Evolutionary conservation across 352 stramenopile species (phyloP).

Genomic region (Phytopythium cucurbitacearum): DNA sequence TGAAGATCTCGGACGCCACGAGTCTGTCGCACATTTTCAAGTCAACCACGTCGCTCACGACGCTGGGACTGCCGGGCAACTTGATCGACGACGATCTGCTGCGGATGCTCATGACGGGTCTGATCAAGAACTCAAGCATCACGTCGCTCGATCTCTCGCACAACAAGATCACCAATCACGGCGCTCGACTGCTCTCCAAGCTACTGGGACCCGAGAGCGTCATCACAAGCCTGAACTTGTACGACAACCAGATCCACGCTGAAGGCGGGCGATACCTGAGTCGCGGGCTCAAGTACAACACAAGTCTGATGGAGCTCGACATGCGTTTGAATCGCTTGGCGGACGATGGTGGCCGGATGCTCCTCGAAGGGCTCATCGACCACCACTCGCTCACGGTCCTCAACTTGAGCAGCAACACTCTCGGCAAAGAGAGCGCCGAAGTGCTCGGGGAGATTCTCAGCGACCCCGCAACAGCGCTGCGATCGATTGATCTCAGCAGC

Average conservation of each 20-base stretch:
- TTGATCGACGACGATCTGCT: conserved; percentile 92
- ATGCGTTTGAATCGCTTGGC: conserved; percentile 89
- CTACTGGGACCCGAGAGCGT: conserved; percentile 87
- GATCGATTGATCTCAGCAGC: conserved; percentile 77
- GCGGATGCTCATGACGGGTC: conserved; percentile 91
- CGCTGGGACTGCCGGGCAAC: conserved; percentile 86
- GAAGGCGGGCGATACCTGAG: conserved; percentile 90
- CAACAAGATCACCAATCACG: conserved; percentile 94
- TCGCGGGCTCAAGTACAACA: conserved; percentile 88
- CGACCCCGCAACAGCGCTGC: conserved; percentile 54
- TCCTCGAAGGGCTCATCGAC: conserved; percentile 81
- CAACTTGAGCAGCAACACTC: conserved; percentile 85
- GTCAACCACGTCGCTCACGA: conserved; percentile 80
- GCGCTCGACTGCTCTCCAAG: conserved; percentile 86
- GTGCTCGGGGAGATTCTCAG: conserved; percentile 68
- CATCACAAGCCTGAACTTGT: conserved; percentile 86
- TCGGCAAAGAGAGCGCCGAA: conserved; percentile 68
- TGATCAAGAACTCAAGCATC: conserved; percentile 91
- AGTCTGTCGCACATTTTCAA: conserved; percentile 88
- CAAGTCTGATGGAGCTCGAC: conserved; percentile 87
- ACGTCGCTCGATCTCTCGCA: conserved; percentile 93
- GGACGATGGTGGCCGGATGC: conserved; percentile 86
- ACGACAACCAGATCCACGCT: conserved; percentile 92
- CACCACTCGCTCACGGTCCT: conserved; percentile 64
- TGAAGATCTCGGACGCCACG: conserved; percentile 93